A percentile compares a stretch with the other conserved stretches of the same genome.
These are phyloP conservation scores for Boletus subluridellus DNA, from an alignment of 1,284 basidiomycete genomes.

Conservation along the genomic window DNA sequence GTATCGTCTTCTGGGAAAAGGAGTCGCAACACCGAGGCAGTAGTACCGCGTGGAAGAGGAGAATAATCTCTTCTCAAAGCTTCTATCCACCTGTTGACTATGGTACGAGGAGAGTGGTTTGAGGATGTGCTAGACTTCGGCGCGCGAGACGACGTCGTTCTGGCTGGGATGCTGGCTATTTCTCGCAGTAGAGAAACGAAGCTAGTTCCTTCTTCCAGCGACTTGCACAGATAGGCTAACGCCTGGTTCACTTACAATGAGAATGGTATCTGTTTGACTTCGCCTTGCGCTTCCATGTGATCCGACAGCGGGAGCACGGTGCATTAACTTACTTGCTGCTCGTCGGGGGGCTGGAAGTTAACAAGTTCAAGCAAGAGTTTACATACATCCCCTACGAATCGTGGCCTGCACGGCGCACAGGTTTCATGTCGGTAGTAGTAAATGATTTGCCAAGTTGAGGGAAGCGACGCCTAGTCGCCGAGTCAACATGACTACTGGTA, in stretches of 20 bases:
- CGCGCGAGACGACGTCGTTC: slow-evolving; percentile 19
- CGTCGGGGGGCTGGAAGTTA: slow-evolving; percentile 33
- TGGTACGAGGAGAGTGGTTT: slow-evolving; percentile 37
- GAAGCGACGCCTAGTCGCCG: not conserved
- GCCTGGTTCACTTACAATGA: slow-evolving; percentile 38
- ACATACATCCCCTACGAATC: not conserved
- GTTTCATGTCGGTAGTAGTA: not conserved
- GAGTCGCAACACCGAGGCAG: slow-evolving; percentile 60
- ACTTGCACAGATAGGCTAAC: not conserved
- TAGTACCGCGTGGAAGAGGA: slow-evolving; percentile 48
- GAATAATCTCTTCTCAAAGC: slow-evolving; percentile 42
- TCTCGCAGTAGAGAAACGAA: slow-evolving; percentile 46
- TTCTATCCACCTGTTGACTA: slow-evolving; percentile 48
- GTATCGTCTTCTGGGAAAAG: slow-evolving; percentile 81
- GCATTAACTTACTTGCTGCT: not conserved
- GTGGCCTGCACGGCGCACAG: not conserved
- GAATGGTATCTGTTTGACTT: slow-evolving; percentile 36
- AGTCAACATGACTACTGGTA: not conserved
- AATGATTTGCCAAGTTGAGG: not conserved
- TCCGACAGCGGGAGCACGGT: not conserved
- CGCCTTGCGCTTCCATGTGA: slow-evolving; percentile 31
- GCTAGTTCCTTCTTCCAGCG: slow-evolving; percentile 30
- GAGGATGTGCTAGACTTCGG: slow-evolving; percentile 20
- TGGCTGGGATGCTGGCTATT: slow-evolving; percentile 38
- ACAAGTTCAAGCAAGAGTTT: not conserved